Percentiles rank a stretch among this genome's conserved stretches.
Evolutionary conservation across 192 early-diverging fungal genomes (phyloP).

Genomic region (Geranomyces michiganensis): DNA sequence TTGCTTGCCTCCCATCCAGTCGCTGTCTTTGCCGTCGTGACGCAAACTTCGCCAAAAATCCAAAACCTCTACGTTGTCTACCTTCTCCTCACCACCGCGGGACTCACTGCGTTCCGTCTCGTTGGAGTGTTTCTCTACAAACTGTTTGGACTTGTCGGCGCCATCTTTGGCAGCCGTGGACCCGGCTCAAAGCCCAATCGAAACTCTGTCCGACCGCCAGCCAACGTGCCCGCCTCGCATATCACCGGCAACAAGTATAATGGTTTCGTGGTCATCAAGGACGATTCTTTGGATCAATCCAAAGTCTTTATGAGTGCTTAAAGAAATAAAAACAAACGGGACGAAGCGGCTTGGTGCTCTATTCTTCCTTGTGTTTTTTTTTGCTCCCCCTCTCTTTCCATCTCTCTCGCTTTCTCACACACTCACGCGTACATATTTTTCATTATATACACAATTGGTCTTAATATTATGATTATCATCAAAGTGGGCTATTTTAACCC

Average conservation of each 20-base stretch:
- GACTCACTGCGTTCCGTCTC: conserved; percentile 31
- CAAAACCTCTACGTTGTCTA: conserved; percentile 21
- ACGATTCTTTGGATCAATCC: neutral
- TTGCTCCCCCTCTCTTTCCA: too few species aligned
- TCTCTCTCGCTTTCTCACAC: too few species aligned
- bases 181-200: neutral
- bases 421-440: neutral
- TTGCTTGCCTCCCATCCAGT: conserved; percentile 20
- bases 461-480: too few species aligned
- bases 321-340: too few species aligned
- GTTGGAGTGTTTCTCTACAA: conserved; percentile 38
- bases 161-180: neutral
- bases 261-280: conserved; percentile 24
- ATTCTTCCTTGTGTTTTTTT: too few species aligned
- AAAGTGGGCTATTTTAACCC: too few species aligned
- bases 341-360: neutral
- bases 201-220: neutral
- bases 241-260: conserved; percentile 24
- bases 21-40: conserved; percentile 44
- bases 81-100: conserved; percentile 30
- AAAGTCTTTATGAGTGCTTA: conserved; percentile 2
- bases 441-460: too few species aligned
- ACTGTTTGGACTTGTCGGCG: neutral
- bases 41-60: conserved; percentile 10
- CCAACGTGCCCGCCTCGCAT: neutral